Conservation (phyloP, 176 grass and related monocot genomes). For the Rhynchospora pubera region DNA sequence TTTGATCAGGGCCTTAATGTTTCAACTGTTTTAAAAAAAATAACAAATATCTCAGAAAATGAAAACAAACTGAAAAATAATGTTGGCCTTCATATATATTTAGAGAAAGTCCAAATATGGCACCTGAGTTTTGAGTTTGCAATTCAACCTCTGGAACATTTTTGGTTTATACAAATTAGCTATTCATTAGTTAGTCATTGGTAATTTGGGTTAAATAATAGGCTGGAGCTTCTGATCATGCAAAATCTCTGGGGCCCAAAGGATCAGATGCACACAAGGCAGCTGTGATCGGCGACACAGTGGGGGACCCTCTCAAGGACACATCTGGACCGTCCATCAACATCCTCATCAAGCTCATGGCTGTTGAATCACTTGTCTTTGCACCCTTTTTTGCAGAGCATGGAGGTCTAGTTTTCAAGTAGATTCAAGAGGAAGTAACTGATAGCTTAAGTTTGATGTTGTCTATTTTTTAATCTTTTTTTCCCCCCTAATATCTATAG, state of each 20-base stretch:
- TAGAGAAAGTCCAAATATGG: not conserved
- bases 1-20: too few species aligned
- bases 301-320: constrained; percentile 86
- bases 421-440: constrained; percentile 11
- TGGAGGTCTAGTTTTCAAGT: constrained; percentile 67
- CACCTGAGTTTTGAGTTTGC: not conserved
- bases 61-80: not conserved
- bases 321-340: constrained; percentile 83
- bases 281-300: constrained; percentile 76
- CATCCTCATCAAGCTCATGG: constrained; percentile 95
- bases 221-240: constrained; percentile 75
- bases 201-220: constrained; percentile 20
- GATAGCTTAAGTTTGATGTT: not conserved
- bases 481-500: not conserved
- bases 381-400: constrained; percentile 77
- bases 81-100: not conserved
- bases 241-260: constrained; percentile 68
- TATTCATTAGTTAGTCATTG: not conserved
- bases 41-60: not conserved
- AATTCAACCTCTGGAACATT: not conserved
- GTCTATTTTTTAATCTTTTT: not conserved
- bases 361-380: constrained; percentile 81
- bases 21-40: not conserved
- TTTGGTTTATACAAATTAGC: not conserved
- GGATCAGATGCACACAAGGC: constrained; percentile 82